Conservation (phyloP, 768 basidiomycete species). For the Trametes cubensis region DNA sequence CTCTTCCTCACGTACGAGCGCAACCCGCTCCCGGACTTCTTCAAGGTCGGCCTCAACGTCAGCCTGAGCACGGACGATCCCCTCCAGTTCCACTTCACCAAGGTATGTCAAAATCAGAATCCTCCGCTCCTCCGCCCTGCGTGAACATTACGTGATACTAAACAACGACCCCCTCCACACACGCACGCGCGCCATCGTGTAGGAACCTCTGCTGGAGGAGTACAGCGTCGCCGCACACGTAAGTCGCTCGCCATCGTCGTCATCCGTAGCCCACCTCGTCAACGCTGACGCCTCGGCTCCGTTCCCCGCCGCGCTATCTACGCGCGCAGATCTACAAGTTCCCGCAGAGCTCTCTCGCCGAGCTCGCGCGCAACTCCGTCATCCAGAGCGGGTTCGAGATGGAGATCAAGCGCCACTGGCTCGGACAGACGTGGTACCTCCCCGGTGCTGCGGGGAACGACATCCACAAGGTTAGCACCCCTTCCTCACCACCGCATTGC, state of each 20-base stretch:
- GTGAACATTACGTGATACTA: not conserved
- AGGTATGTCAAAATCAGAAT: slow-evolving; percentile 49
- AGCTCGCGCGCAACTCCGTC: slow-evolving; percentile 97
- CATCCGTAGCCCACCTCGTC: not conserved
- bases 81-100: slow-evolving; percentile 97
- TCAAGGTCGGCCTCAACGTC: slow-evolving; percentile 93
- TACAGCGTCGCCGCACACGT: slow-evolving; percentile 98
- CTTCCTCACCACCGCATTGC: not conserved
- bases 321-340: slow-evolving; percentile 88
- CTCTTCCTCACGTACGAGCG: slow-evolving; percentile 96
- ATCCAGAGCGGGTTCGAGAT: slow-evolving; percentile 98
- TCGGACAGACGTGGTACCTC: slow-evolving; percentile 91
- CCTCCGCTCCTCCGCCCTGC: too few species aligned
- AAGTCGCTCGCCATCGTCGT: slow-evolving; percentile 31
- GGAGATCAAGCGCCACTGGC: slow-evolving; percentile 95
- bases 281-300: not conserved
- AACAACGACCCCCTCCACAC: not conserved
- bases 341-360: slow-evolving; percentile 91
- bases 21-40: slow-evolving; percentile 96
- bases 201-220: slow-evolving; percentile 95
- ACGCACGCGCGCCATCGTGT: not conserved
- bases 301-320: not conserved
- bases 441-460: slow-evolving; percentile 94
- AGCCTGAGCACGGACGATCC: slow-evolving; percentile 96
- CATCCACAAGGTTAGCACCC: slow-evolving; percentile 77